phyloP scores from a whole-genome alignment of 345 rosid genomes.

The Aquilaria yunnanensis region DNA sequence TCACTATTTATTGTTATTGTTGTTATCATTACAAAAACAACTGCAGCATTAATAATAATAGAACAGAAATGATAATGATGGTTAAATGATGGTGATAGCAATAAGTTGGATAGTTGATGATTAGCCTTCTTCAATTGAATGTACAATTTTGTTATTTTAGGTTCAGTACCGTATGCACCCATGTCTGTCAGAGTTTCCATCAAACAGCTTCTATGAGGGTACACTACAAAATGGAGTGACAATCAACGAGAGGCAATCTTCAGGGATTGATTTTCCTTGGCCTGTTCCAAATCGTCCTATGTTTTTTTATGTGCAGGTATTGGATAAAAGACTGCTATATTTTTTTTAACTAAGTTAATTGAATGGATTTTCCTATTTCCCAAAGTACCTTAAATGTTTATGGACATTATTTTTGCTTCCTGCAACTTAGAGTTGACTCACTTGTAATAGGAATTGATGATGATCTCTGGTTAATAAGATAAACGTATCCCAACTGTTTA shows the following conservation, averaged over 20 bases:
- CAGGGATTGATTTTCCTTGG: constrained; percentile 99
- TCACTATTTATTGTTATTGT: not conserved
- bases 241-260: constrained; percentile 82
- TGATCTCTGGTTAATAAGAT: too few relatives aligned
- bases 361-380: too few relatives aligned
- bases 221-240: constrained; percentile 99
- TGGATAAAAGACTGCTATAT: not conserved
- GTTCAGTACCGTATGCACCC: constrained; percentile 99
- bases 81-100: not conserved
- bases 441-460: too few relatives aligned
- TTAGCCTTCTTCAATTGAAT: constrained; percentile 1
- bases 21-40: not conserved
- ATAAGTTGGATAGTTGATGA: too few relatives aligned
- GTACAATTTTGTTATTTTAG: constrained; percentile 31
- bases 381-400: too few relatives aligned
- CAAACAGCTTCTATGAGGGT: constrained; percentile 97
- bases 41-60: not conserved
- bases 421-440: too few relatives aligned
- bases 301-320: constrained; percentile 99
- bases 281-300: constrained; percentile 98
- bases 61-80: not conserved
- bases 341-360: too few relatives aligned
- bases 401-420: too few relatives aligned
- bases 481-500: too few relatives aligned
- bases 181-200: constrained; percentile 93